Evolutionary conservation across 2,329 filamentous ascomycete species (phyloP), one percentile per base, ranked within the genome.

Genomic region (Stachybotrys elegans): DNA sequence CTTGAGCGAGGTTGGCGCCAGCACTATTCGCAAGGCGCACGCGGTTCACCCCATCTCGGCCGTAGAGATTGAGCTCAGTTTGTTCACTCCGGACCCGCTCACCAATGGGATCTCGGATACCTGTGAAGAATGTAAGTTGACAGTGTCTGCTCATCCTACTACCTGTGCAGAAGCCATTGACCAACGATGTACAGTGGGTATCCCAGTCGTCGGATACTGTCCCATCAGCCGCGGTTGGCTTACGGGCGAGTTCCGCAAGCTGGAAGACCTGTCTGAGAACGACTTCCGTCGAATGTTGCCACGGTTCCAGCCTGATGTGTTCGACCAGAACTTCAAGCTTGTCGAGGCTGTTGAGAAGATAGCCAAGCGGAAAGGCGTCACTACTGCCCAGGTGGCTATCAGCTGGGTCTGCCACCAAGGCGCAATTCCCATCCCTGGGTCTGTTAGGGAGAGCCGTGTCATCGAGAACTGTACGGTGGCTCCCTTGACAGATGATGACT

Each of bases 161-260:
- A n/a, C n/a, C n/a, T n/a, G n/a, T n/a, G n/a, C n/a, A n/a, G n/a
- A n/a, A n/a, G n/a, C n/a, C n/a, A n/a, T n/a, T n/a, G n/a, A n/a
- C n/a, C n/a, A n/a, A n/a, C n/a, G n/a, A n/a, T n/a, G 7, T 7
- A 21, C 17, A 37, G 35, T 37, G 31, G 67, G 69, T 27, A 86
- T 88, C 47, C 79, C 82, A 0, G 63, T 88, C 32, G 62, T 87
- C 22, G 81, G 81, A 0, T 87, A 87, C 65, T 81, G 81, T 42
- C 85, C 86, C 1, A 67, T 88, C 0, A 80, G 83, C 6, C 67
- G 75, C 11, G 71, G 71, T 2, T 69, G 71, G 40, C 55, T 82
- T 44, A 78, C 76, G 0, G 76, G 76, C 8, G 58, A 70, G 46
- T 63, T 79, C 58, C 73, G 70, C 53, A 69, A 62, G n/a, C 29